phyloP scores from a whole-genome alignment of 352 stramenopile genomes.

The Phytophthora sansomeana region DNA sequence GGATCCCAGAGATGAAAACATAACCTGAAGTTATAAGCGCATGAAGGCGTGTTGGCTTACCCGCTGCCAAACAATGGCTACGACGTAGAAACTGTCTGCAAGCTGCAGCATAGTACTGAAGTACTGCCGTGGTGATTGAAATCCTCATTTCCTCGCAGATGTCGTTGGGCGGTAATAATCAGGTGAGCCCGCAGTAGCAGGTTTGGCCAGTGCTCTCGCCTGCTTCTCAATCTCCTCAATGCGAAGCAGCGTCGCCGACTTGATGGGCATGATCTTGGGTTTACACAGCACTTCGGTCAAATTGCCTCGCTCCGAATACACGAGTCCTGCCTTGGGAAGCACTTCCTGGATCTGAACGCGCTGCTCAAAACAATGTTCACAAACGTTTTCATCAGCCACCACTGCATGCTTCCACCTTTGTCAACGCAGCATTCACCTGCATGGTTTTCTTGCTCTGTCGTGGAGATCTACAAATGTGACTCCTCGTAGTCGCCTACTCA shows the following conservation, averaged over 20 bases:
- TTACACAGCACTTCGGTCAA: constrained; percentile 90
- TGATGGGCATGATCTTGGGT: constrained; percentile 92
- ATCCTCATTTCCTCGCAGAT: constrained; percentile 26
- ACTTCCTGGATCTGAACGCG: constrained; percentile 86
- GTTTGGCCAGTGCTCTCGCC: constrained; percentile 49
- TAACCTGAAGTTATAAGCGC: too few species aligned
- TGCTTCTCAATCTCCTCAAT: constrained; percentile 90
- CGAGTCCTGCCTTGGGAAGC: constrained; percentile 86
- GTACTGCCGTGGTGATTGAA: background rate
- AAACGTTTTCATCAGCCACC: background rate
- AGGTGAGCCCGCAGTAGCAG: constrained; percentile 22
- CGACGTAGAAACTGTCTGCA: too few species aligned
- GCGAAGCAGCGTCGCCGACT: constrained; percentile 82
- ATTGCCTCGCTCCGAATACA: constrained; percentile 90
- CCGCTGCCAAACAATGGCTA: too few species aligned
- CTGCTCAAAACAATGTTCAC: constrained; percentile 33
- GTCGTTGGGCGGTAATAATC: constrained; percentile 31
- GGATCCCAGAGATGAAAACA: too few species aligned
- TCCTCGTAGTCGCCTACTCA: constrained; percentile 5
- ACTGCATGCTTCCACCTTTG: background rate
- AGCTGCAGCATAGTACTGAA: background rate
- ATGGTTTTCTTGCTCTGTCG: constrained; percentile 7
- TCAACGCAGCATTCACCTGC: constrained; percentile 22
- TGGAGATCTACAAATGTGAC: constrained; percentile 16
- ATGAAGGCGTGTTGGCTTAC: too few species aligned